phyloP scores from a whole-genome alignment of 352 stramenopile genomes.

The Globisporangium emineosum region DNA sequence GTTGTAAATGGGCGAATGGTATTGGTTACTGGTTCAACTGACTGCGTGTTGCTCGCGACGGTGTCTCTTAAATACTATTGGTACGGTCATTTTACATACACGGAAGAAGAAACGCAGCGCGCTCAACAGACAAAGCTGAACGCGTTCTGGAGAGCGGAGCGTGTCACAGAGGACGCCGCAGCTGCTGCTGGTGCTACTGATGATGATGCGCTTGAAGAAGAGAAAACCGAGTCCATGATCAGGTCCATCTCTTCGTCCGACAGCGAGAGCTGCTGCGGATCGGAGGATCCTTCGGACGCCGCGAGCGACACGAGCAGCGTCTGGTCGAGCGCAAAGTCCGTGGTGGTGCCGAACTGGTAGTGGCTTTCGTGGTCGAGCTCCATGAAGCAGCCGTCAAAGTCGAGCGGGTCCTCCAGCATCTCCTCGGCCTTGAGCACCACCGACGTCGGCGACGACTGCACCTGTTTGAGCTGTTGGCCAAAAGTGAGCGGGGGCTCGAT shows the following conservation, averaged over 20 bases:
- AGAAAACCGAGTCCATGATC: constrained; percentile 17
- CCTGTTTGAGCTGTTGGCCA: constrained; percentile 4
- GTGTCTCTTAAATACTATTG: constrained; percentile 14
- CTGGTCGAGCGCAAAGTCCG: constrained; percentile 11
- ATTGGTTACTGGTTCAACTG: background rate
- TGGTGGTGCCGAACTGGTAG: background rate
- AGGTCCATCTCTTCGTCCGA: constrained; percentile 17
- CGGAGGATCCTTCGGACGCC: background rate
- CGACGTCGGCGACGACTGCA: constrained; percentile 10
- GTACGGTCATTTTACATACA: constrained; percentile 12
- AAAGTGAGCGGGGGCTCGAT: background rate
- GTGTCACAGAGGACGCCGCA: background rate
- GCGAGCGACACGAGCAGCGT: constrained; percentile 10
- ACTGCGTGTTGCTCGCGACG: background rate
- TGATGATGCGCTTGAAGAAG: background rate
- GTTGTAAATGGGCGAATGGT: background rate
- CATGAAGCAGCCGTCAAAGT: constrained; percentile 17
- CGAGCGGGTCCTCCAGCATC: constrained; percentile 9
- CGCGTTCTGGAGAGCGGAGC: constrained; percentile 6
- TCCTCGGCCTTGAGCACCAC: constrained; percentile 7
- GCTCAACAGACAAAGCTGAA: constrained; percentile 14
- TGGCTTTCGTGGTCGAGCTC: constrained; percentile 7
- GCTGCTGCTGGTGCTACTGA: no score
- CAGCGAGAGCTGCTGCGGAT: constrained; percentile 13
- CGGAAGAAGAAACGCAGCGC: background rate